phyloP scores from a whole-genome alignment of 768 basidiomycete species.

The Lactifluus hygrophoroides region DNA sequence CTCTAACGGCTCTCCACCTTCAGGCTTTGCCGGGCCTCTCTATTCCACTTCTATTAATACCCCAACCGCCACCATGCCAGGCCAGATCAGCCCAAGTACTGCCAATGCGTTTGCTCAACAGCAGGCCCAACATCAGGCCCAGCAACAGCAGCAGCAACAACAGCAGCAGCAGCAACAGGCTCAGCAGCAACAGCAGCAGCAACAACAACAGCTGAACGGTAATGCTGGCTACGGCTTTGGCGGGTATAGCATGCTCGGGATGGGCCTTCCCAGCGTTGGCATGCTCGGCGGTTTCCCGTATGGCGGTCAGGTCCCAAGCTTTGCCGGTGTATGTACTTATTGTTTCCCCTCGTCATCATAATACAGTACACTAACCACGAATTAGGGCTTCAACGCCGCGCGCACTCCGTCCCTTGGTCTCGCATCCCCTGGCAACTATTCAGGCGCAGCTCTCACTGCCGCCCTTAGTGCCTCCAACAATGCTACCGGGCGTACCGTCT shows the following conservation, averaged over 20 bases:
- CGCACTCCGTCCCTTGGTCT: conserved; percentile 62
- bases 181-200: conserved; percentile 23
- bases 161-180: conserved; percentile 28
- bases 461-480: conserved; percentile 55
- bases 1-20: conserved; percentile 41
- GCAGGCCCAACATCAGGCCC: conserved; percentile 33
- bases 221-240: conserved; percentile 50
- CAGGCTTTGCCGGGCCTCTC: conserved; percentile 45
- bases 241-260: conserved; percentile 70
- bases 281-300: conserved; percentile 68
- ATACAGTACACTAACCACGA: neutral
- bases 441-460: conserved; percentile 68
- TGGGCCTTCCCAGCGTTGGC: conserved; percentile 69
- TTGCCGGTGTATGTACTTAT: conserved; percentile 46
- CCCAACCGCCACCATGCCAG: conserved; percentile 36
- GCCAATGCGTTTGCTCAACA: conserved; percentile 47
- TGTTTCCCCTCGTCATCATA: conserved; percentile 3
- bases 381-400: conserved; percentile 42
- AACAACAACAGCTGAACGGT: conserved; percentile 15
- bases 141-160: conserved; percentile 28
- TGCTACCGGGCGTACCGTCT: conserved; percentile 79
- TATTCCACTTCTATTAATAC: conserved; percentile 62
- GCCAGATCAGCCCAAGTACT: conserved; percentile 62
- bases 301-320: conserved; percentile 59
- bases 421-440: conserved; percentile 64